phyloP scores from a whole-genome alignment of 1,284 basidiomycete genomes.

The Heterobasidion parviporum region DNA sequence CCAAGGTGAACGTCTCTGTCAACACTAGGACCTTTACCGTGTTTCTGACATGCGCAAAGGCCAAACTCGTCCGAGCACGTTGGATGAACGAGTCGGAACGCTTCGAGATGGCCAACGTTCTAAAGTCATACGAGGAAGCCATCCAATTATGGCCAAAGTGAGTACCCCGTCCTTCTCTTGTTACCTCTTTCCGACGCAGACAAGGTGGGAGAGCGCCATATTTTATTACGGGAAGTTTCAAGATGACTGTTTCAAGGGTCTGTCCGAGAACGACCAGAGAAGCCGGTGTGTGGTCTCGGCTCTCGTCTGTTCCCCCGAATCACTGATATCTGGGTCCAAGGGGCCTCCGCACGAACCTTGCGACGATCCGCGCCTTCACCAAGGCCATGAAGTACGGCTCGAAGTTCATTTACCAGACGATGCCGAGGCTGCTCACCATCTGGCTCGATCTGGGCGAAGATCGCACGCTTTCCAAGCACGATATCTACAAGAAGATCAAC shows the following conservation, averaged over 20 bases:
- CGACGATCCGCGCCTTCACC: constrained; percentile 64
- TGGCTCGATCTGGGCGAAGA: constrained; percentile 93
- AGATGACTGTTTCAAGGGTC: constrained; percentile 60
- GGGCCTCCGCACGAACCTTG: constrained; percentile 49
- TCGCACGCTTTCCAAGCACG: constrained; percentile 20
- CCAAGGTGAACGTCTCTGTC: constrained; percentile 48
- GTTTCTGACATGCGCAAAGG: constrained; percentile 36
- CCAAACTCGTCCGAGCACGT: constrained; percentile 79
- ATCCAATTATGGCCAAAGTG: constrained; percentile 51
- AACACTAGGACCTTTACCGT: background rate
- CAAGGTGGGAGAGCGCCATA: constrained; percentile 79
- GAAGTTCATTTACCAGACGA: constrained; percentile 95
- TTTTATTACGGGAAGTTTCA: constrained; percentile 87
- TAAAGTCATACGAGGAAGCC: constrained; percentile 51
- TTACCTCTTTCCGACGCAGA: constrained; percentile 4
- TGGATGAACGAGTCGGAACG: constrained; percentile 93
- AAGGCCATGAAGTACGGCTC: constrained; percentile 79
- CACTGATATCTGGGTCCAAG: constrained; percentile 23
- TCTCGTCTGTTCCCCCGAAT: constrained; percentile 1
- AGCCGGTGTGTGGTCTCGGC: constrained; percentile 32
- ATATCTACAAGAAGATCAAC: constrained; percentile 51
- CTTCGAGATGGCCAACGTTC: constrained; percentile 62
- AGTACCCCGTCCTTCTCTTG: constrained; percentile 13
- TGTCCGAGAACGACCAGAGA: constrained; percentile 41
- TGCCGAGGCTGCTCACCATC: constrained; percentile 90